A percentile compares a stretch with the other conserved stretches of the same genome.
phyloP scores from a whole-genome alignment of 768 basidiomycete species.

The Botryobasidium botryosum region DNA sequence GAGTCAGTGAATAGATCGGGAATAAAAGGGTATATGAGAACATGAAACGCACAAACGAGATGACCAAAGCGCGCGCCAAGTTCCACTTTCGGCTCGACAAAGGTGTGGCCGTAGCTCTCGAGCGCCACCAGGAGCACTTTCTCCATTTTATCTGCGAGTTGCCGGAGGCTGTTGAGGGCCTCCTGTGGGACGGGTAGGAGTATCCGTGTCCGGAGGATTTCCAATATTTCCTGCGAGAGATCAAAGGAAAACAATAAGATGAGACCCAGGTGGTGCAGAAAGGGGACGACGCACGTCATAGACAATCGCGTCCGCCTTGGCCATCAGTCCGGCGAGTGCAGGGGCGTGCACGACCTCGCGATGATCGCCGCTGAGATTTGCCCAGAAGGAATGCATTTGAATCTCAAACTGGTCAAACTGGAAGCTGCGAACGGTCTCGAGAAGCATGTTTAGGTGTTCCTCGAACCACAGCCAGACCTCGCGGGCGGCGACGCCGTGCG shows the following conservation, averaged over 20 bases:
- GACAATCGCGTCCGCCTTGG: constrained; percentile 75
- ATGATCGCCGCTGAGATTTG: constrained; percentile 49
- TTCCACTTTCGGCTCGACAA: constrained; percentile 84
- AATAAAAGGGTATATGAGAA: not conserved
- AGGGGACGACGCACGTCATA: constrained; percentile 61
- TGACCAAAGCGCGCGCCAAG: constrained; percentile 82
- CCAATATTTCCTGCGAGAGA: constrained; percentile 57
- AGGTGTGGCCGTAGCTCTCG: constrained; percentile 71
- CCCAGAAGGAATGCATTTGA: constrained; percentile 76
- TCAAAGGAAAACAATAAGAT: not conserved
- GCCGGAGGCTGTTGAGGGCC: constrained; percentile 53
- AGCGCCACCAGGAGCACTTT: constrained; percentile 69
- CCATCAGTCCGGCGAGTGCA: constrained; percentile 75
- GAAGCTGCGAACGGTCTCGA: constrained; percentile 60
- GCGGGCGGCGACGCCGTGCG: constrained; percentile 62
- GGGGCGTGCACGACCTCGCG: constrained; percentile 83
- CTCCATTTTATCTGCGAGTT: constrained; percentile 82
- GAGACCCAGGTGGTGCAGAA: not conserved
- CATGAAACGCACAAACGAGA: constrained; percentile 51
- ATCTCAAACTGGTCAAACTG: constrained; percentile 85
- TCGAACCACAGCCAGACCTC: constrained; percentile 90
- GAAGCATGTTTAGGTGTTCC: constrained; percentile 68
- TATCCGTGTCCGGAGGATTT: constrained; percentile 71
- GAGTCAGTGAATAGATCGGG: not conserved
- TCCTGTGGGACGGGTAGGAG: constrained; percentile 53